Base-by-base conservation (phyloP, 192 early-diverging fungal species). In the Coemansia brasiliensis region DNA sequence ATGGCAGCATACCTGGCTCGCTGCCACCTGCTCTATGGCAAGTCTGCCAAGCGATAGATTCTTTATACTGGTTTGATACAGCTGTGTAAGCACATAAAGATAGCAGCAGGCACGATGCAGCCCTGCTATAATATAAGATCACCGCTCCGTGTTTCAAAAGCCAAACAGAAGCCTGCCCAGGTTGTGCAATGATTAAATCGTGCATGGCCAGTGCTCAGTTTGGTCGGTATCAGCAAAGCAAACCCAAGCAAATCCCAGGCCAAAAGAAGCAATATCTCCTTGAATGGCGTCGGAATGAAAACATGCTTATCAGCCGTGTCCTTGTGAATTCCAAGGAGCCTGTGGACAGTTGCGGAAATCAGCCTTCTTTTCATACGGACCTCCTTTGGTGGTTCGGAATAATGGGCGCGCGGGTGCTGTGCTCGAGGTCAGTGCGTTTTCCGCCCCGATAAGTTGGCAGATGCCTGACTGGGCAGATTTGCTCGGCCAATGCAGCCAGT, bases 1-100 rank as follows among this genome's bases (percentile, higher is more conserved):
- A 22, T 76, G 58, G 48, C 43, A 2, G 74, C 74, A 20, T 76
- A 76, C 46, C 57, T 65, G 35, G 63, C 18, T 10, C 67, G 74
- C 17, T 69, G 74, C 52, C 62, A 46, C 21, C 13, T 44, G 55
- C 56, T 76, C 8, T 69, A 70, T 53, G 73, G 54, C 12, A 27
- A 16, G 32, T 9, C 32, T 35, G 32, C 32, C 6, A 35, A 7
- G 32, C 32, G 32, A 35, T 35, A 35, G 32, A 35, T 9, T 7
- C 10, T 5, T 29, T 29, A 29, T 2, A 7, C 6, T 35, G 6
- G 6, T 35, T 35, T 35, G 10, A 35, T 35, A 35, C 32, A 35
- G 32, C 32, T 7, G 3, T 6, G 6, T 9, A 10, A 7, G 32
- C 6, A n/a, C n/a, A n/a, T n/a, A 35, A 10, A 35, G 32, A 35